These are phyloP conservation scores for Bisporella sp. DNA, from an alignment of 2,329 filamentous ascomycete species.

Conservation along the genomic window DNA sequence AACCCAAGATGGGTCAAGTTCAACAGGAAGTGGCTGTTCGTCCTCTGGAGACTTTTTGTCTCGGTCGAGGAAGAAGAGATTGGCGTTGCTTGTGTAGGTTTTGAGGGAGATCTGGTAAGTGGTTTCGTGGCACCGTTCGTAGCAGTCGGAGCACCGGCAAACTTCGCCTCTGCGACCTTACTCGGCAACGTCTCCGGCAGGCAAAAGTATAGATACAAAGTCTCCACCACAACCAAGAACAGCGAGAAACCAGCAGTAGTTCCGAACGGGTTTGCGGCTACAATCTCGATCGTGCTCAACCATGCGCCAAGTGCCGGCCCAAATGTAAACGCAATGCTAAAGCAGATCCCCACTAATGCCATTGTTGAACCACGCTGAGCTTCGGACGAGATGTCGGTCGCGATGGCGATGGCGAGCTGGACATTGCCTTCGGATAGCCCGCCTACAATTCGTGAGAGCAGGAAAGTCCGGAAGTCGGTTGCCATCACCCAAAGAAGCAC, in stretches of 20 bases:
- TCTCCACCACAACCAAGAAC: constrained; percentile 78
- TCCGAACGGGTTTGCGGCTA: constrained; percentile 88
- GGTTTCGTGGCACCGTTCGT: constrained; percentile 16
- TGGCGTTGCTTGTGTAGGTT: constrained; percentile 10
- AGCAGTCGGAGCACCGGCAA: constrained; percentile 16
- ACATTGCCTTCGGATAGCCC: constrained; percentile 95
- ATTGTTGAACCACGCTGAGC: constrained; percentile 81
- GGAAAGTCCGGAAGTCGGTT: constrained; percentile 90
- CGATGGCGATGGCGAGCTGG: constrained; percentile 91
- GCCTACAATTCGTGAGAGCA: constrained; percentile 87
- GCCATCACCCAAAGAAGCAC: constrained; percentile 93
- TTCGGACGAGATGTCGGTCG: constrained; percentile 89
- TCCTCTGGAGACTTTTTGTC: constrained; percentile 31
- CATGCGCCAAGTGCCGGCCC: constrained; percentile 88
- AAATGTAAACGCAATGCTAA: constrained; percentile 95
- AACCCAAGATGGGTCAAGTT: constrained; percentile 86
- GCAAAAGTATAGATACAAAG: constrained; percentile 73
- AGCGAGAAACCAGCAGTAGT: constrained; percentile 86
- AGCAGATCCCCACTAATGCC: constrained; percentile 93
- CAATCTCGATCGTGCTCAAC: constrained; percentile 67
- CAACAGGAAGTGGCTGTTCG: constrained; percentile 76
- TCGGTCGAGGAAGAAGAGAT: constrained; percentile 20
- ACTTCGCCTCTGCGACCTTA: constrained; percentile 32
- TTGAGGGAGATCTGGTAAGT: constrained; percentile 2
- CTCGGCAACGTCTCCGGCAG: constrained; percentile 82